Percentiles rank a stretch among this genome's conserved stretches.
Evolutionary conservation across 352 stramenopile genomes (phyloP).

Genomic region (Phytopythium litorale): DNA sequence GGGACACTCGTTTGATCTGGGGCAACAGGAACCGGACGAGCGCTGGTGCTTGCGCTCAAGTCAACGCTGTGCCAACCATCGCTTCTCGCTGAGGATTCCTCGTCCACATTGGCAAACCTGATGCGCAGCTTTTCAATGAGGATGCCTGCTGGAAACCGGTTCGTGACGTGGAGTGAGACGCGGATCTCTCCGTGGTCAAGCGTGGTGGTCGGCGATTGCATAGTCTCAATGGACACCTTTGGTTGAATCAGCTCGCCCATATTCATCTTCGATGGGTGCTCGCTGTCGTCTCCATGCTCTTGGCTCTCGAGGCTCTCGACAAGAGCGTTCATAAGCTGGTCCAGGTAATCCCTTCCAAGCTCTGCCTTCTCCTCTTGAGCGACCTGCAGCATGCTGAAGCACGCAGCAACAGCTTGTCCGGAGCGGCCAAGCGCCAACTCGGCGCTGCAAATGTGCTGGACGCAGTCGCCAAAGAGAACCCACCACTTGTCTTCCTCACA

Average conservation of each 20-base stretch:
- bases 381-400: constrained; percentile 59
- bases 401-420: constrained; percentile 49
- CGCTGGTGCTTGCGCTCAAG: background rate
- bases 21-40: background rate
- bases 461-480: constrained; percentile 44
- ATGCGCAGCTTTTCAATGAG: constrained; percentile 53
- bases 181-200: constrained; percentile 56
- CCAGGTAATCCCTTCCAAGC: constrained; percentile 42
- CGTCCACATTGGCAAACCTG: constrained; percentile 21
- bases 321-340: constrained; percentile 40
- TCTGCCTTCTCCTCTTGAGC: constrained; percentile 43
- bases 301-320: constrained; percentile 33
- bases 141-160: constrained; percentile 55
- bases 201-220: constrained; percentile 32
- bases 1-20: background rate
- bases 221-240: constrained; percentile 47
- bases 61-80: background rate
- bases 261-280: constrained; percentile 18
- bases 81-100: too few species aligned
- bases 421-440: constrained; percentile 52
- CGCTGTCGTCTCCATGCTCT: background rate
- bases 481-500: constrained; percentile 81
- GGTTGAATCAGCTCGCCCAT: constrained; percentile 58
- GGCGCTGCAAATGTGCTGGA: constrained; percentile 49
- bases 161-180: constrained; percentile 46